Conservation (phyloP, 2,329 filamentous ascomycete genomes). For the Trichoderma sp. region DNA sequence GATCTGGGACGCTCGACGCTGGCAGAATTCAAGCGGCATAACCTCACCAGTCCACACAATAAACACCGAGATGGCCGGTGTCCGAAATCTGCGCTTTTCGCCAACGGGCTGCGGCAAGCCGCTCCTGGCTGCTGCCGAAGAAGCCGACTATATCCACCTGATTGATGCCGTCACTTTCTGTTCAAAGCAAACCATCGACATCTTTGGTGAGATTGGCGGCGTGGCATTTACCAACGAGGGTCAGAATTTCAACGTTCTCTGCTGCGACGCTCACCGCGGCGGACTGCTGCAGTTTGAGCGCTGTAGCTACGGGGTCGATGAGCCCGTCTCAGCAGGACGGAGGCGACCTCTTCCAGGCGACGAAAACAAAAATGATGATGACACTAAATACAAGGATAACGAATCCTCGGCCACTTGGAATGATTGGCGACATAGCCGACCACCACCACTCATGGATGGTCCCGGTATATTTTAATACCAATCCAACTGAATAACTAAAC, state of each 20-base stretch:
- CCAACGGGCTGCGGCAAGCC: conserved; percentile 69
- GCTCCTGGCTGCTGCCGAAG: conserved; percentile 73
- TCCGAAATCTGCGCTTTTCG: conserved; percentile 72
- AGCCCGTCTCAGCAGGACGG: conserved; percentile 32
- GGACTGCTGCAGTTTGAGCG: conserved; percentile 67
- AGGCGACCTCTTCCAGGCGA: not conserved
- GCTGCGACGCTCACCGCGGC: conserved; percentile 67
- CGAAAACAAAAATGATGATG: not conserved
- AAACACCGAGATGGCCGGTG: conserved; percentile 68
- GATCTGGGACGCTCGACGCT: conserved; percentile 76
- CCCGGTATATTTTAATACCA: conserved; percentile 33
- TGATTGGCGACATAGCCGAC: conserved; percentile 21
- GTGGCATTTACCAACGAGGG: conserved; percentile 69
- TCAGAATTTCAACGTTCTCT: conserved; percentile 68
- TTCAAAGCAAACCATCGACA: conserved; percentile 70
- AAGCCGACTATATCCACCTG: conserved; percentile 72
- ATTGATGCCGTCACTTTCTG: conserved; percentile 69
- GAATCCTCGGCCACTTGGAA: conserved; percentile 14
- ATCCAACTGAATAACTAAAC: not conserved
- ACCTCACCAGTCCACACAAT: conserved; percentile 58
- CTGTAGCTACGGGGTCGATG: conserved; percentile 41
- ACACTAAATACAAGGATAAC: not conserved
- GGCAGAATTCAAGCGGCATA: conserved; percentile 58
- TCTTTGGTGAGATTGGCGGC: conserved; percentile 77
- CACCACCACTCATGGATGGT: conserved; percentile 31